Percentiles rank a stretch among this genome's conserved stretches.
Conservation (phyloP, 768 basidiomycete species). For the Suillus plorans region DNA sequence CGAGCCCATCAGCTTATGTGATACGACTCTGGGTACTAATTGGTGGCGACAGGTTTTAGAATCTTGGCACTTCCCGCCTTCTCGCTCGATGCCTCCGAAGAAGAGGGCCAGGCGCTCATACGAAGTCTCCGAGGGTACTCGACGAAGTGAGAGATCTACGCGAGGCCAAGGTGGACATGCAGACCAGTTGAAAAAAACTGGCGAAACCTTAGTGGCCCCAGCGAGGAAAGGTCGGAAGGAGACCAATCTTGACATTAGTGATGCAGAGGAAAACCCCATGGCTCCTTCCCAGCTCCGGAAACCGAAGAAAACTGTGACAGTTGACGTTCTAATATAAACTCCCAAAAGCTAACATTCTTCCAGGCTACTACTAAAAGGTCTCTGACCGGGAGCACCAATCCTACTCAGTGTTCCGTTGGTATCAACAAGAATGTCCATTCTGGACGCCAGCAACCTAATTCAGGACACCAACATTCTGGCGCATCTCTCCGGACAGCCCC, state of each 20-base stretch:
- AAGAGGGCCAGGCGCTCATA: neutral
- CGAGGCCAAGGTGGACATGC: neutral
- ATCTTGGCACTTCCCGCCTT: neutral
- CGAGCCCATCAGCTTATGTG: neutral
- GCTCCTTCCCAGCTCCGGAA: neutral
- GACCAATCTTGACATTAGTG: neutral
- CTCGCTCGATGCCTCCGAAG: neutral
- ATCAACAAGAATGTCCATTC: neutral
- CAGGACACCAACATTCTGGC: neutral
- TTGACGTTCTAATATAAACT: neutral
- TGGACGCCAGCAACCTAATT: neutral
- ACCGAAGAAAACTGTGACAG: neutral
- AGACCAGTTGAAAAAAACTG: neutral
- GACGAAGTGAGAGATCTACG: neutral
- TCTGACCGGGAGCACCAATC: neutral
- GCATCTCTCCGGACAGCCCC: neutral
- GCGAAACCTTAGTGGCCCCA: neutral
- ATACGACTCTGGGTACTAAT: neutral
- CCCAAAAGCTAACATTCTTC: neutral
- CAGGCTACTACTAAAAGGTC: neutral
- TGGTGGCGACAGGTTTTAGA: neutral
- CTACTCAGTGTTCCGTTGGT: neutral
- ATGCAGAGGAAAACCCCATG: neutral
- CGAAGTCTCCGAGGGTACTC: neutral
- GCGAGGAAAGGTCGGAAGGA: neutral